These are phyloP conservation scores for Cubamyces lactineus DNA, from an alignment of 768 basidiomycete genomes.

Conservation along the genomic window DNA sequence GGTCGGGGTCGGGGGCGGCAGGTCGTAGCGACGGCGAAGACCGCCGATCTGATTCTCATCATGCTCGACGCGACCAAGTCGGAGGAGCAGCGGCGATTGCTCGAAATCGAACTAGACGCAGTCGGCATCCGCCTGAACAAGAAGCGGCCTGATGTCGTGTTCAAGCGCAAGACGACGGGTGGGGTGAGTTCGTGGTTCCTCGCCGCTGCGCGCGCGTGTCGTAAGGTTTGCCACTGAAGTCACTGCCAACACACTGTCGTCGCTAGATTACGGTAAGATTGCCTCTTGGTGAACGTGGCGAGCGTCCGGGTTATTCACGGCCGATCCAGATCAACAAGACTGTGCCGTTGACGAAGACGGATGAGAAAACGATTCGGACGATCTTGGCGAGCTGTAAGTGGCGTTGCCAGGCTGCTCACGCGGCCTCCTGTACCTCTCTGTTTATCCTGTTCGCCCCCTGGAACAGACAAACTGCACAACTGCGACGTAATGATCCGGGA, in stretches of 20 bases:
- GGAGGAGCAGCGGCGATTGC: conserved; percentile 83
- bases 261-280: conserved; percentile 68
- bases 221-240: conserved; percentile 14
- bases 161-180: conserved; percentile 91
- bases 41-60: conserved; percentile 81
- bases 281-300: background rate
- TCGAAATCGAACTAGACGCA: conserved; percentile 94
- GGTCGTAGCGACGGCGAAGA: conserved; percentile 76
- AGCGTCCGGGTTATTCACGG: conserved; percentile 8
- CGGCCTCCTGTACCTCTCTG: background rate
- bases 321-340: conserved; percentile 74
- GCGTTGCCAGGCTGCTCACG: background rate
- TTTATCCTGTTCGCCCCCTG: background rate
- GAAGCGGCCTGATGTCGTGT: conserved; percentile 88
- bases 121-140: conserved; percentile 96
- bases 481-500: conserved; percentile 99
- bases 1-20: conserved; percentile 93
- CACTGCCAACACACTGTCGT: background rate
- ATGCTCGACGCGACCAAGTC: conserved; percentile 95
- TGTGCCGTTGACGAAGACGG: conserved; percentile 91
- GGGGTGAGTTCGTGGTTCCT: conserved; percentile 60
- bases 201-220: conserved; percentile 8
- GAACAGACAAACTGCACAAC: conserved; percentile 82
- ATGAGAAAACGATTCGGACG: conserved; percentile 92
- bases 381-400: conserved; percentile 85